Percentiles rank a stretch among this genome's conserved stretches.
These are phyloP conservation scores for Lactarius sp. DNA, from an alignment of 768 basidiomycete species.

Conservation along the genomic window DNA sequence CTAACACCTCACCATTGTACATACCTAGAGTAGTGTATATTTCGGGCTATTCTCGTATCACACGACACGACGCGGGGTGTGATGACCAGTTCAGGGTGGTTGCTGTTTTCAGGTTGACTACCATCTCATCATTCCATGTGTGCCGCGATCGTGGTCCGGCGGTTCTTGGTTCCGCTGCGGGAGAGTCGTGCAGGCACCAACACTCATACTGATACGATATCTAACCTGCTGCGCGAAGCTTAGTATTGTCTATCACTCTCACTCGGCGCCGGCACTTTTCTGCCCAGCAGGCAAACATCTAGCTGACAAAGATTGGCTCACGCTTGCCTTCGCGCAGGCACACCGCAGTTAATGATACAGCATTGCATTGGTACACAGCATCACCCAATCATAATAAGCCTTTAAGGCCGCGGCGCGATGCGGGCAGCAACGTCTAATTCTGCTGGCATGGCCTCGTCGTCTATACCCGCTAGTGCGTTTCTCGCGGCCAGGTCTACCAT, in stretches of 20 bases:
- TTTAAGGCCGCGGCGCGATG: not conserved
- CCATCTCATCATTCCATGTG: not conserved
- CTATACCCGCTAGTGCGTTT: conserved; percentile 59
- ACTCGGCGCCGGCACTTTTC: too few relatives aligned
- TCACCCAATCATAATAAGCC: not conserved
- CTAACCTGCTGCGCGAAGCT: too few relatives aligned
- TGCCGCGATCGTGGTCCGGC: not conserved
- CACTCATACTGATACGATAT: too few relatives aligned
- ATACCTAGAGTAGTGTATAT: not conserved
- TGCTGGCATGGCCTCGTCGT: conserved; percentile 51
- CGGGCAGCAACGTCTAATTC: conserved; percentile 34
- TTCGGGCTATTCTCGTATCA: not conserved
- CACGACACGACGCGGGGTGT: not conserved
- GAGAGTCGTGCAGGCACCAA: too few relatives aligned
- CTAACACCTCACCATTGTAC: too few relatives aligned
- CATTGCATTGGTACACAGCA: not conserved
- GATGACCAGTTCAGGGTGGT: not conserved
- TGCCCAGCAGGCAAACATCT: too few relatives aligned
- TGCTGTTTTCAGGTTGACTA: too few relatives aligned
- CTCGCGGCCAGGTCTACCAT: conserved; percentile 77
- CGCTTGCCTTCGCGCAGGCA: not conserved
- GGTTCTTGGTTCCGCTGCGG: too few relatives aligned
- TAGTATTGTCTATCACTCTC: too few relatives aligned
- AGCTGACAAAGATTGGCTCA: not conserved
- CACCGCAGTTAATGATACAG: too few relatives aligned